Base-by-base conservation (phyloP, 257 asterid genomes). In the Salvia hispanica region DNA sequence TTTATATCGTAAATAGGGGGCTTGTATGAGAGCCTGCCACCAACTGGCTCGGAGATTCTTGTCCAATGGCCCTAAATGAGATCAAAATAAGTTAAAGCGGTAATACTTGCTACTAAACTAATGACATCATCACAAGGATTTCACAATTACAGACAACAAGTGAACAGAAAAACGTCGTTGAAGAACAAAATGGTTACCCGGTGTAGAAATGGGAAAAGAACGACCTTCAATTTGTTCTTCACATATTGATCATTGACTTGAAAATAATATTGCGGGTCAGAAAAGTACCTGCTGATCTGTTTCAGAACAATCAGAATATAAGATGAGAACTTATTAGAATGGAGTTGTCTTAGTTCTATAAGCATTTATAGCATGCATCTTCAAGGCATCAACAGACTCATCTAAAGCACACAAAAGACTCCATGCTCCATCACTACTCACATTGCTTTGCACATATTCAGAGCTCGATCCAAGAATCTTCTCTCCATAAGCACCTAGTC, bases 1-100 rank as follows among this genome's bases (percentile, higher is more conserved):
- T 83, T 83, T 69, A 83, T 83, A 71, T 83, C 89, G 16, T 76
- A 81, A 52, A 83, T 81, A n/a, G 89, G 89, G 51, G 89, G 89
- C 70, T 83, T 83, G 80, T 83, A 83, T 3, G 86, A 83, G 31
- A 83, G 86, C 76, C 86, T 78, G 7, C 86, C 89, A 62, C 89
- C 85, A 5, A 83, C 89, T 15, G 89, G 89, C 74, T 83, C 89
- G 0, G 78, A 76, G 72, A 83, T 83, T 78, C 89, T 83, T 13
- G 89, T 83, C 89, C 89, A 83, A 43, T 83, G 89, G 65, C 86
- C 86, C 89, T 83, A 72, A 70, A 56, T 14, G 46, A 58, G 60
- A 80, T 54, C 10, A 66, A 69, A 33, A 42, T 15, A 25, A 58
- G 52, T 37, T 7, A 54, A 18, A 42, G 2, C 31, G 31, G 31